Conservation (phyloP, 345 rosid species). For the Orychophragmus violaceus region DNA sequence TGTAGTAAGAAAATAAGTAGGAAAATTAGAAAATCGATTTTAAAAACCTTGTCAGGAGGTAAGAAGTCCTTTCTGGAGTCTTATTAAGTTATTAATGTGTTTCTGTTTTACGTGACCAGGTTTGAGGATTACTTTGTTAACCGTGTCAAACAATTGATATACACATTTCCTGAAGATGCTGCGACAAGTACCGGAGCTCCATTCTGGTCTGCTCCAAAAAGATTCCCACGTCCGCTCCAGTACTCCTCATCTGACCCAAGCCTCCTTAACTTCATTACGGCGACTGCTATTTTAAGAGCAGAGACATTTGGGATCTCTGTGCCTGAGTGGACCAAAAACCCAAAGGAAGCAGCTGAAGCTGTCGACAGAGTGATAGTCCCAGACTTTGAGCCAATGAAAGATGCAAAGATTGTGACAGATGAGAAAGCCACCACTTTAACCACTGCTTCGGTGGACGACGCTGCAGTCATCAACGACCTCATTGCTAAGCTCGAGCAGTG, state of each 20-base stretch:
- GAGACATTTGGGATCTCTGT: conserved; percentile 55
- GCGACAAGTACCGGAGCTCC: not conserved
- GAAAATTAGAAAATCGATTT: not conserved
- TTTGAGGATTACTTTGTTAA: not conserved
- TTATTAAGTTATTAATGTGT: not conserved
- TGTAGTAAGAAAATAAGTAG: not conserved
- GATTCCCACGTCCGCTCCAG: not conserved
- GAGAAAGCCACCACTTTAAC: conserved; percentile 50
- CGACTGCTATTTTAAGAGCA: not conserved
- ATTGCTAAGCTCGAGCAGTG: conserved; percentile 42
- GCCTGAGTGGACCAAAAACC: conserved; percentile 64
- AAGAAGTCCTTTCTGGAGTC: not conserved
- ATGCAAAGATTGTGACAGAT: conserved; percentile 58
- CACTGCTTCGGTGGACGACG: conserved; percentile 46
- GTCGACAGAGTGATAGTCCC: conserved; percentile 56
- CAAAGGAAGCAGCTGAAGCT: conserved; percentile 47
- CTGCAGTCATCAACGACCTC: conserved; percentile 45
- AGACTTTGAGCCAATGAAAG: conserved; percentile 57
- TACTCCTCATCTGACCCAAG: not conserved
- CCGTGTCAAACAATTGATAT: not conserved
- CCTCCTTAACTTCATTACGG: not conserved
- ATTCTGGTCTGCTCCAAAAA: not conserved
- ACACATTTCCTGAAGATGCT: not conserved
- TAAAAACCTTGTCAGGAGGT: not conserved
- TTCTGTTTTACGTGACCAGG: not conserved